Percentiles rank a stretch among this genome's conserved stretches.
Conservation (phyloP, 345 rosid genomes). For the Syzygium grande region DNA sequence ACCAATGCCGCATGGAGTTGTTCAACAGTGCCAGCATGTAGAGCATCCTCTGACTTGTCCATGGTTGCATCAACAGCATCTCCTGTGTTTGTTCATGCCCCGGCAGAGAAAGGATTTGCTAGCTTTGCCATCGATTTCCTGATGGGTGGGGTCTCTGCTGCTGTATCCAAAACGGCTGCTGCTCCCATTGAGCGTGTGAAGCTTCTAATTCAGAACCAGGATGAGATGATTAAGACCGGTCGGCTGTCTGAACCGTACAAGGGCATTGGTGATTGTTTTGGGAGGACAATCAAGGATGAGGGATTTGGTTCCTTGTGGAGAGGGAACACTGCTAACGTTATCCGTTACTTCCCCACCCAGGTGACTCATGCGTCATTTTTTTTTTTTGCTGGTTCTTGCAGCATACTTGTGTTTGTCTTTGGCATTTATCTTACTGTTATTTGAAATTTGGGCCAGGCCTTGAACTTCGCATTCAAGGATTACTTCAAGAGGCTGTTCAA, state of each 20-base stretch:
- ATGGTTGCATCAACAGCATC: conserved; percentile 13
- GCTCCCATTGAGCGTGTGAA: conserved; percentile 89
- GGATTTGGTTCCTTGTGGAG: conserved; percentile 70
- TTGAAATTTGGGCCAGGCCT: conserved; percentile 34
- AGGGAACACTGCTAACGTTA: conserved; percentile 87
- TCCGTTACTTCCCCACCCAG: conserved; percentile 93
- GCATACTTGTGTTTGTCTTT: neutral
- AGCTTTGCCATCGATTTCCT: conserved; percentile 67
- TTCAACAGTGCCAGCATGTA: conserved; percentile 8
- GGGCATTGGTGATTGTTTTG: conserved; percentile 73
- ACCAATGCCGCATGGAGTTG: conserved; percentile 53
- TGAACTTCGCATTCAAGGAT: conserved; percentile 93
- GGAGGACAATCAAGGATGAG: conserved; percentile 55
- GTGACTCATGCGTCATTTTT: conserved; percentile 5
- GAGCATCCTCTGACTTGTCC: conserved; percentile 1
- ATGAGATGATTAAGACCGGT: conserved; percentile 72
- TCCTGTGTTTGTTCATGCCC: conserved; percentile 52
- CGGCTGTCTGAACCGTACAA: conserved; percentile 79
- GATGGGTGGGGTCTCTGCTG: conserved; percentile 90
- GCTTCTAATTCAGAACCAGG: conserved; percentile 86
- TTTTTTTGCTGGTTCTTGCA: neutral
- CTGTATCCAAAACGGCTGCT: conserved; percentile 81
- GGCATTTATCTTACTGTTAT: neutral
- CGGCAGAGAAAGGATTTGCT: conserved; percentile 61
- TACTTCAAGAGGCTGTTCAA: conserved; percentile 80